phyloP scores from a whole-genome alignment of 2,329 filamentous ascomycete species.

The Periconia macrospinosa region DNA sequence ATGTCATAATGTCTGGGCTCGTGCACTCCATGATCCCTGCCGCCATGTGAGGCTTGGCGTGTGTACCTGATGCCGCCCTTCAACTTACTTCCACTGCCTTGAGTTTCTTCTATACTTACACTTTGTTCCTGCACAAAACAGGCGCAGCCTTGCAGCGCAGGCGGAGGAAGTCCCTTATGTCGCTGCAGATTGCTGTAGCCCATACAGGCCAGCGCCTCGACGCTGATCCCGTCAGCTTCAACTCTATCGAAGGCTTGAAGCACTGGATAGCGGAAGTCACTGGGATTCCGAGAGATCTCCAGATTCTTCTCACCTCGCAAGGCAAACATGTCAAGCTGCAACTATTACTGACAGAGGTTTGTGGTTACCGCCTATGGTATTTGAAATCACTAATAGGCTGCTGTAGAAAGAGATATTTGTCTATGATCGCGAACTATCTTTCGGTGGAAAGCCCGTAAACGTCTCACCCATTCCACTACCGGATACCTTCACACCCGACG shows the following conservation, averaged over 20 bases:
- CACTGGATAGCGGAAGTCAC: slow-evolving; percentile 76
- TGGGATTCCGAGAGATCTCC: slow-evolving; percentile 72
- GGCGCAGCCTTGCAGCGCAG: slow-evolving; percentile 20
- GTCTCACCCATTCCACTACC: slow-evolving; percentile 59
- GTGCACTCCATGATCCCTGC: slow-evolving; percentile 32
- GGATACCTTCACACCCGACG: slow-evolving; percentile 61
- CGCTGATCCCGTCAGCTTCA: slow-evolving; percentile 74
- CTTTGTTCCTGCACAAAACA: slow-evolving; percentile 12
- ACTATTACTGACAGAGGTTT: slow-evolving; percentile 77
- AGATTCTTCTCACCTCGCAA: slow-evolving; percentile 83
- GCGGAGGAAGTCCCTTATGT: slow-evolving; percentile 62
- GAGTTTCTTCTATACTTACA: slow-evolving; percentile 10
- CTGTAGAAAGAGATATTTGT: slow-evolving; percentile 82
- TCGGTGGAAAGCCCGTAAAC: slow-evolving; percentile 46
- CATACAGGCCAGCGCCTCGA: slow-evolving; percentile 87
- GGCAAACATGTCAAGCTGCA: slow-evolving; percentile 84
- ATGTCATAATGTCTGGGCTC: slow-evolving; percentile 14
- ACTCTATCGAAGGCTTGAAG: slow-evolving; percentile 81
- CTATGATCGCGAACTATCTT: slow-evolving; percentile 71
- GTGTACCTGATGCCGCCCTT: slow-evolving; percentile 17
- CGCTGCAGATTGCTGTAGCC: slow-evolving; percentile 86
- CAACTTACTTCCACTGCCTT: slow-evolving; percentile 14
- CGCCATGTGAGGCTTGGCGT: slow-evolving; percentile 23
- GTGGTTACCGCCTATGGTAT: slow-evolving; percentile 13
- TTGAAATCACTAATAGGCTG: slow-evolving; percentile 8